Evolutionary conservation across 2,329 filamentous ascomycete genomes (phyloP).

Genomic region (Beauveria pseudobassiana): DNA sequence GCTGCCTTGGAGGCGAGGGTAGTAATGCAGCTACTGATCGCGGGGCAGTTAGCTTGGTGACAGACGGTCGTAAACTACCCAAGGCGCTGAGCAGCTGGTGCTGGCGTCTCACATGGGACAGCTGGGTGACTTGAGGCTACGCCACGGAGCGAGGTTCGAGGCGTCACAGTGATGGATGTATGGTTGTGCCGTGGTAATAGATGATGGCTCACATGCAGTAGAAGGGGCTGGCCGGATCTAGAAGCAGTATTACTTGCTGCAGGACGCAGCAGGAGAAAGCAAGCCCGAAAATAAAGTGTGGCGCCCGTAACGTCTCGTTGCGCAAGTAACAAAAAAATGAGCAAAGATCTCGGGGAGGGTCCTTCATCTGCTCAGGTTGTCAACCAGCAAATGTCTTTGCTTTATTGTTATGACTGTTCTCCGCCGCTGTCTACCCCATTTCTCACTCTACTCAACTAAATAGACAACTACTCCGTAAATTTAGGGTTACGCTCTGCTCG

Average conservation of each 20-base stretch:
- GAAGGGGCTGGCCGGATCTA: not conserved
- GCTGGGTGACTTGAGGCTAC: not conserved
- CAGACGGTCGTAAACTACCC: not conserved
- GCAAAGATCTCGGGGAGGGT: not conserved
- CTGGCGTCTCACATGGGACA: slow-evolving; percentile 7
- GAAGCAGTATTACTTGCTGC: not conserved
- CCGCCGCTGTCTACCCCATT: not conserved
- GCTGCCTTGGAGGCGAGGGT: not conserved
- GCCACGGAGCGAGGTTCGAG: slow-evolving; percentile 2
- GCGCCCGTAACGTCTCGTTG: slow-evolving; percentile 4
- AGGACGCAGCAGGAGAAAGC: not conserved
- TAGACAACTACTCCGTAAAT: not conserved
- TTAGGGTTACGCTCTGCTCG: not conserved
- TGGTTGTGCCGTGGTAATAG: not conserved
- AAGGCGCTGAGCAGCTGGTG: not conserved
- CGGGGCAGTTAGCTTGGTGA: not conserved
- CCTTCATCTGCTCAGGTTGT: not conserved
- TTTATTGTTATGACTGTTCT: not conserved
- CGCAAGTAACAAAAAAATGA: not conserved
- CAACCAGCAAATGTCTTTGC: not conserved
- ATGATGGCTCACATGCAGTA: slow-evolving; percentile 1
- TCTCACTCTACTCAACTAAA: not conserved
- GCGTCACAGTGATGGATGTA: not conserved
- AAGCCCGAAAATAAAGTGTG: not conserved
- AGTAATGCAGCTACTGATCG: not conserved